These are phyloP conservation scores for Termitomyces sp. DNA, from an alignment of 768 basidiomycete genomes.

Conservation along the genomic window DNA sequence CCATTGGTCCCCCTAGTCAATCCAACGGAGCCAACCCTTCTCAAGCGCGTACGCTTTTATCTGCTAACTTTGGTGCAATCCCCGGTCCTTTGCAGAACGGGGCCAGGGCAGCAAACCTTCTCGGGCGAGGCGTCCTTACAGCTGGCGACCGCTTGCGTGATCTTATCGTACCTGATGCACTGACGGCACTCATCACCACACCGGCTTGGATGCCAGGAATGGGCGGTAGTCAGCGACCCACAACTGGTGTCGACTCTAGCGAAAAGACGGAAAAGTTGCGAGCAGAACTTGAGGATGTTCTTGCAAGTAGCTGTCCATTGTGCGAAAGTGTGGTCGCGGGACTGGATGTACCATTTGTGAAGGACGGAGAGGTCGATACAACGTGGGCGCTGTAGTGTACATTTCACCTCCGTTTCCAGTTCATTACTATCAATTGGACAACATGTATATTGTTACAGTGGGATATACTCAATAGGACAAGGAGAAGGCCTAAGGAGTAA, in stretches of 20 bases:
- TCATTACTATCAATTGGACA: conserved; percentile 5
- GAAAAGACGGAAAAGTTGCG: conserved; percentile 69
- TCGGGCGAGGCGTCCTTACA: conserved; percentile 78
- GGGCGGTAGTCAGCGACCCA: conserved; percentile 44
- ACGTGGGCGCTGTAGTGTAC: conserved; percentile 63
- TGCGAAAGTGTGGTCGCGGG: conserved; percentile 88
- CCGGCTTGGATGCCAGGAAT: conserved; percentile 76
- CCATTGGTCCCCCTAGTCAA: neutral
- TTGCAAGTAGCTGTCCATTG: conserved; percentile 87
- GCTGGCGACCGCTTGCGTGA: conserved; percentile 89
- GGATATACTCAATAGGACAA: conserved; percentile 7
- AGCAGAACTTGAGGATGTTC: conserved; percentile 81
- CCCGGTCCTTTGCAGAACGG: conserved; percentile 55
- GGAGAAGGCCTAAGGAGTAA: neutral
- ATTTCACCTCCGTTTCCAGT: neutral
- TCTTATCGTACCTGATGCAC: conserved; percentile 89
- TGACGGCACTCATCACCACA: conserved; percentile 78
- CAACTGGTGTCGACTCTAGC: conserved; percentile 45
- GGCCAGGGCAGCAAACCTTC: conserved; percentile 56
- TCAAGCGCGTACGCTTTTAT: conserved; percentile 59
- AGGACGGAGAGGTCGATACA: conserved; percentile 69
- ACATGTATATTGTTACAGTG: conserved; percentile 6
- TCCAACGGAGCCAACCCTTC: conserved; percentile 30
- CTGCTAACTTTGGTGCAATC: conserved; percentile 61
- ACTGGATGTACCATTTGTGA: conserved; percentile 83